phyloP scores from a whole-genome alignment of 2,329 filamentous ascomycete genomes.

The Alternaria consortialis region DNA sequence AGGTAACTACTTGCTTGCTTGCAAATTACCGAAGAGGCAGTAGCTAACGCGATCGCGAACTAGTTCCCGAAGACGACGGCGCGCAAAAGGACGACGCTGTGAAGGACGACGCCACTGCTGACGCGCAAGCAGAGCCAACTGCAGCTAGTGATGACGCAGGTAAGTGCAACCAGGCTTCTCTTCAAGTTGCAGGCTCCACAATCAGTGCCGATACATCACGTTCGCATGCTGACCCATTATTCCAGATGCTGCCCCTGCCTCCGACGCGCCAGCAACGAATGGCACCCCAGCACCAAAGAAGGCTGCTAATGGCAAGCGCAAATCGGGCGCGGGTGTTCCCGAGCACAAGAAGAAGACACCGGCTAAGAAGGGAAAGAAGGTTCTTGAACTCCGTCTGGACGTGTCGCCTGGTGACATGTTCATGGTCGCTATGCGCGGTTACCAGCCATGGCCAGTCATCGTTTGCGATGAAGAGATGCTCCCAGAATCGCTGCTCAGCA shows the following conservation, averaged over 20 bases:
- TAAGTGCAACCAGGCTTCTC: constrained; percentile 25
- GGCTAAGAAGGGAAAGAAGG: constrained; percentile 84
- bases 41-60: constrained; percentile 31
- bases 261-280: constrained; percentile 55
- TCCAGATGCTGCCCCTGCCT: constrained; percentile 48
- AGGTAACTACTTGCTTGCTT: constrained; percentile 33
- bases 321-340: constrained; percentile 72
- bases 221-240: constrained; percentile 23
- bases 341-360: constrained; percentile 76
- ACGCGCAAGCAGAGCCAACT: constrained; percentile 36
- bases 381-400: constrained; percentile 71
- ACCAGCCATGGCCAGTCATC: constrained; percentile 92
- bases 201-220: neutral
- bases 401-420: constrained; percentile 92
- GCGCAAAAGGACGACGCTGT: constrained; percentile 27
- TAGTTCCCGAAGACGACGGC: constrained; percentile 32
- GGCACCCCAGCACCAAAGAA: constrained; percentile 58
- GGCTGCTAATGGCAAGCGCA: constrained; percentile 63
- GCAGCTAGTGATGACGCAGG: constrained; percentile 33
- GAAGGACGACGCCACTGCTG: constrained; percentile 35
- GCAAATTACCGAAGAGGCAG: neutral
- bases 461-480: constrained; percentile 96
- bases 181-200: constrained; percentile 1
- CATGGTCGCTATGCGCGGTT: constrained; percentile 92
- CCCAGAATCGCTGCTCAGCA: constrained; percentile 76